Evolutionary conservation across 768 basidiomycete genomes (phyloP).

Genomic region (Boletus speciosus): DNA sequence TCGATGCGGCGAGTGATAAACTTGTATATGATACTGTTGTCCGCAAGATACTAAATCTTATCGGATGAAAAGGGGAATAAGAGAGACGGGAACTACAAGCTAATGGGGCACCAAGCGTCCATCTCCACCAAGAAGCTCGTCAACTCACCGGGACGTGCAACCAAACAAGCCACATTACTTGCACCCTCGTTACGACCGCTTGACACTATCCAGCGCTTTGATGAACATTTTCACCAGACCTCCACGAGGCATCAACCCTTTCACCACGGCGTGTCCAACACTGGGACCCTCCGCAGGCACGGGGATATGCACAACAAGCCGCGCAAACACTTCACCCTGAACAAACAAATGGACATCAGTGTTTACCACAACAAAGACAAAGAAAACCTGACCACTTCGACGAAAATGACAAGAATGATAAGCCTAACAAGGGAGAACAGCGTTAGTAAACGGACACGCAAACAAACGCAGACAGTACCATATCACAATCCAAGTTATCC

Average conservation of each 20-base stretch:
- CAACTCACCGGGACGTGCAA: background rate
- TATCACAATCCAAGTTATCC: constrained; percentile 81
- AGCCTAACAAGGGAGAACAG: constrained; percentile 50
- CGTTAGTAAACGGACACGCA: constrained; percentile 37
- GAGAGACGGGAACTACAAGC: background rate
- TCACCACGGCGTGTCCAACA: constrained; percentile 2
- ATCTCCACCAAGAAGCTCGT: background rate
- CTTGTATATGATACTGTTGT: background rate
- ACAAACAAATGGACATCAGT: background rate
- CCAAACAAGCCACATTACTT: background rate
- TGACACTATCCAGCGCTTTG: constrained; percentile 16
- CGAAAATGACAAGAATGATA: constrained; percentile 85
- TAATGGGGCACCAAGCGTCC: background rate
- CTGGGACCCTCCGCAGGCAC: background rate
- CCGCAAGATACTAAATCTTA: background rate
- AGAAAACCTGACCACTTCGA: constrained; percentile 62
- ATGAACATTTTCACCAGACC: constrained; percentile 21
- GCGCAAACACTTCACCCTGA: constrained; percentile 80
- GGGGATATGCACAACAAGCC: constrained; percentile 57
- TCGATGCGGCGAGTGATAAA: background rate
- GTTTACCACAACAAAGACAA: no score
- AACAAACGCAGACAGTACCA: constrained; percentile 46
- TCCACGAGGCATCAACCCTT: constrained; percentile 23
- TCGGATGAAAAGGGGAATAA: background rate
- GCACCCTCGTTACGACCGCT: background rate